phyloP scores from a whole-genome alignment of 2,329 filamentous ascomycete species.

The Sarocladiaceae sp. region DNA sequence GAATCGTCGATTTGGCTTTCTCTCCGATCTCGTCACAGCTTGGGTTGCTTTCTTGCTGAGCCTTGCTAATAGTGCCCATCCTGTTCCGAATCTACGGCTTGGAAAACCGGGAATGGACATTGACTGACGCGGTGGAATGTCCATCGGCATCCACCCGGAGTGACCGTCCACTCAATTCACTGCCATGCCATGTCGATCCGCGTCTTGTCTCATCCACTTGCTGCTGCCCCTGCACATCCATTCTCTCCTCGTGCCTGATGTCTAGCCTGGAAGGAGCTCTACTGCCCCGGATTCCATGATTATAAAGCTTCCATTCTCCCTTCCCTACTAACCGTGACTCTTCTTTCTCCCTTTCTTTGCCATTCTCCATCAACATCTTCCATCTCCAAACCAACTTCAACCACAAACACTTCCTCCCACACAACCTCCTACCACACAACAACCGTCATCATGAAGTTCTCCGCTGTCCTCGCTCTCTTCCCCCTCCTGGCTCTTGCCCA shows the following conservation, averaged over 20 bases:
- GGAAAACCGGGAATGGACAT: neutral
- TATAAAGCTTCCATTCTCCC: conserved; percentile 7
- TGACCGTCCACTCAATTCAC: neutral
- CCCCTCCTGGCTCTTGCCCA: conserved; percentile 25
- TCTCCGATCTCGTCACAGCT: too few species aligned
- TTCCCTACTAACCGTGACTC: neutral
- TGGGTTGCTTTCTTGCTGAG: too few species aligned
- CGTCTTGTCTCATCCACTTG: conserved; percentile 5
- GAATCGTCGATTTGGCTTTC: conserved; percentile 5
- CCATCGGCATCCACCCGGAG: conserved; percentile 4
- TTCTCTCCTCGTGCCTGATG: neutral
- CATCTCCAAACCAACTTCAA: conserved; percentile 9
- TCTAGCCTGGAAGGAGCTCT: too few species aligned
- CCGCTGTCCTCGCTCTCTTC: conserved; percentile 23
- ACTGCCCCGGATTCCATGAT: neutral
- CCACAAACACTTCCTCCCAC: conserved; percentile 12
- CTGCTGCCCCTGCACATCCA: neutral
- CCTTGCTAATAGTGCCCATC: too few species aligned
- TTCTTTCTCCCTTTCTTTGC: neutral
- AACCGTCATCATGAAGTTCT: conserved; percentile 32
- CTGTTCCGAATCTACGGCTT: neutral
- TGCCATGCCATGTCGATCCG: neutral
- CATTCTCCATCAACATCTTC: neutral
- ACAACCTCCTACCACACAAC: conserved; percentile 7
- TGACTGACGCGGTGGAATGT: neutral